phyloP scores from a whole-genome alignment of 2,329 filamentous ascomycete species.

The Rutstroemia sp. region DNA sequence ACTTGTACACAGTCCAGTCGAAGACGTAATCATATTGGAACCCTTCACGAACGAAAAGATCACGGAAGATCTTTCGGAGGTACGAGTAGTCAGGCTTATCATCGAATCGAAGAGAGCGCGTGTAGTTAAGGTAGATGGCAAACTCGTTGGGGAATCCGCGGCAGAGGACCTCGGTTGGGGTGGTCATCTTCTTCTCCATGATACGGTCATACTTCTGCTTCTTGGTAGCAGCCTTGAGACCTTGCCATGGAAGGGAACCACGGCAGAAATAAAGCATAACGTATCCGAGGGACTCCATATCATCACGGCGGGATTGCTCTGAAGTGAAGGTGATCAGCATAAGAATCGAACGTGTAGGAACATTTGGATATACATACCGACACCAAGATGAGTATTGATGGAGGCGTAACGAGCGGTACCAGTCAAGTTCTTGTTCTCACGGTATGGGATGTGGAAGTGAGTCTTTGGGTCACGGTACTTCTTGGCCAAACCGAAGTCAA shows the following conservation, averaged over 20 bases:
- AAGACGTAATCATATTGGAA: conserved; percentile 99
- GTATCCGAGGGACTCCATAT: conserved; percentile 79
- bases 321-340: conserved; percentile 54
- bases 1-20: conserved; percentile 99
- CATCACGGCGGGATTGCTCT: conserved; percentile 92
- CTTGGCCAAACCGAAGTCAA: conserved; percentile 99
- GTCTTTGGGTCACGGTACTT: conserved; percentile 98
- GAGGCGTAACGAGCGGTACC: conserved; percentile 98
- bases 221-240: conserved; percentile 65
- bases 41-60: conserved; percentile 95
- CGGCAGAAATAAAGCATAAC: conserved; percentile 70
- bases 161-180: conserved; percentile 91
- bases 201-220: conserved; percentile 99
- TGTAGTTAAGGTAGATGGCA: conserved; percentile 94
- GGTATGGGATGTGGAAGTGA: conserved; percentile 97
- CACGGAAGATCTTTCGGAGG: conserved; percentile 90
- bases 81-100: conserved; percentile 98
- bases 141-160: conserved; percentile 96
- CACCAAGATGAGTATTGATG: conserved; percentile 97
- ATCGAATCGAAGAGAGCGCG: conserved; percentile 95
- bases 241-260: conserved; percentile 66
- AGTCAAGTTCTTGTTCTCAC: conserved; percentile 92
- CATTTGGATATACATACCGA: conserved; percentile 49
- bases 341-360: background rate
- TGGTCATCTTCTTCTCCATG: conserved; percentile 99